Evolutionary conservation across 108 stramenopile species (phyloP).

Genomic region (Aureococcus anophagefferens): DNA sequence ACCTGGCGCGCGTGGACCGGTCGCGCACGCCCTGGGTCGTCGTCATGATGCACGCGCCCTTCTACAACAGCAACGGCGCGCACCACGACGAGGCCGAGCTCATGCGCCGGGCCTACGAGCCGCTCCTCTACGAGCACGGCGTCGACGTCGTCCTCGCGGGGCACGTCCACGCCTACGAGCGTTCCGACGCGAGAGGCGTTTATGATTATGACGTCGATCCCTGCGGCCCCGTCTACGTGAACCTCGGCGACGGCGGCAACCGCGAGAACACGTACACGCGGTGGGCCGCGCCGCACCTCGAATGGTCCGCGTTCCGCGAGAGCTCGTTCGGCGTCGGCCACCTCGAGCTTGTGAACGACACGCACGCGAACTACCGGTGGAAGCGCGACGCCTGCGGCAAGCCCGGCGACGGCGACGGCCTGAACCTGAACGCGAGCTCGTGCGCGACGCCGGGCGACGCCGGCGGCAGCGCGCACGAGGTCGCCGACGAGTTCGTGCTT

Average conservation of each 20-base stretch:
- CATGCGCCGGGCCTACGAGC: constrained; percentile 62
- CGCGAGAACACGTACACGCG: constrained; percentile 30
- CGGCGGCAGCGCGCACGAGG: too few species aligned
- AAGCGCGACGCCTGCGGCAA: not conserved
- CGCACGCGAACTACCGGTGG: not conserved
- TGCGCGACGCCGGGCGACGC: too few species aligned
- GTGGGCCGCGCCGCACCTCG: constrained; percentile 39
- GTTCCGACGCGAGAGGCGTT: constrained; percentile 43
- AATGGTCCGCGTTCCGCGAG: constrained; percentile 70
- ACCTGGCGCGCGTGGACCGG: constrained; percentile 58
- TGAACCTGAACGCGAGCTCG: too few species aligned
- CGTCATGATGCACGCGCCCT: constrained; percentile 62
- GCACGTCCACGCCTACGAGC: constrained; percentile 83
- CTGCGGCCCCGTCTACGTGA: constrained; percentile 66
- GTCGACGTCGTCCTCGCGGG: constrained; percentile 78
- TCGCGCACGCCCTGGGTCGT: constrained; percentile 66
- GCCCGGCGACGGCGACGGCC: not conserved
- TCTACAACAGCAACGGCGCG: constrained; percentile 64
- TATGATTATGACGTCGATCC: constrained; percentile 30
- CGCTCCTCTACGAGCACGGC: constrained; percentile 56
- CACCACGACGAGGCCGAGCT: constrained; percentile 57
- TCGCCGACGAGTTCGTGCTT: too few species aligned
- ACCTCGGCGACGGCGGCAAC: constrained; percentile 83
- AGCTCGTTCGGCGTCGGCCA: not conserved
- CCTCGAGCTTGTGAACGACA: not conserved